These are phyloP conservation scores for Aspergillus ochraceus DNA, from an alignment of 2,329 filamentous ascomycete genomes.

Conservation along the genomic window DNA sequence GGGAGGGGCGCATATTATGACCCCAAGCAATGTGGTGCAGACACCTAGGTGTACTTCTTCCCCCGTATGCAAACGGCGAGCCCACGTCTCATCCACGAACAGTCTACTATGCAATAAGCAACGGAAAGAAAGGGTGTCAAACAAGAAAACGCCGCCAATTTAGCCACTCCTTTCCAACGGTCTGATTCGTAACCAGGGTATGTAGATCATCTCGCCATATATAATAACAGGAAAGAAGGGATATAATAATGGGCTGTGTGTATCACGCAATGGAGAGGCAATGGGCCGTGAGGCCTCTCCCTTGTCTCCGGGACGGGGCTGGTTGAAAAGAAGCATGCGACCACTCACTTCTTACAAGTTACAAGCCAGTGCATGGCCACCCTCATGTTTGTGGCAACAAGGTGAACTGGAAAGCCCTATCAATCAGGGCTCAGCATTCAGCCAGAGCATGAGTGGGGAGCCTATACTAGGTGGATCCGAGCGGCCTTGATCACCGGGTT, in stretches of 20 bases:
- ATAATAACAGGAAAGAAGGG: constrained; percentile 16
- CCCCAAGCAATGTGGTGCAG: not conserved
- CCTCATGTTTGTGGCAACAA: not conserved
- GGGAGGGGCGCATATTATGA: not conserved
- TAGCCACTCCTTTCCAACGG: constrained; percentile 2
- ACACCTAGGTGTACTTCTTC: not conserved
- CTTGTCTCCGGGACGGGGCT: not conserved
- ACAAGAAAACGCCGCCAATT: constrained; percentile 5
- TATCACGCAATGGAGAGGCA: constrained; percentile 5
- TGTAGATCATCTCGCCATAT: constrained; percentile 28
- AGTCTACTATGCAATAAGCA: not conserved
- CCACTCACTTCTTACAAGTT: not conserved
- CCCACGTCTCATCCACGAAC: not conserved
- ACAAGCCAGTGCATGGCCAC: not conserved
- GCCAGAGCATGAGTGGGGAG: not conserved
- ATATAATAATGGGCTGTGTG: constrained; percentile 13
- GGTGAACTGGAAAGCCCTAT: not conserved
- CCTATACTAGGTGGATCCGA: not conserved
- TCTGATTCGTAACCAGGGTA: constrained; percentile 15
- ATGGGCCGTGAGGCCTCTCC: not conserved
- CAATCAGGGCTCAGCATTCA: not conserved
- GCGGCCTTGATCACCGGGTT: constrained; percentile 22
- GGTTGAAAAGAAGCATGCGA: not conserved
- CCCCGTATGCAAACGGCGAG: not conserved
- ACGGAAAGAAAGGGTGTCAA: not conserved